A percentile compares a stretch with the other conserved stretches of the same genome.
These are phyloP conservation scores for Acanthamoeba castellanii DNA, from an alignment of 208 protist genomes.

Conservation along the genomic window DNA sequence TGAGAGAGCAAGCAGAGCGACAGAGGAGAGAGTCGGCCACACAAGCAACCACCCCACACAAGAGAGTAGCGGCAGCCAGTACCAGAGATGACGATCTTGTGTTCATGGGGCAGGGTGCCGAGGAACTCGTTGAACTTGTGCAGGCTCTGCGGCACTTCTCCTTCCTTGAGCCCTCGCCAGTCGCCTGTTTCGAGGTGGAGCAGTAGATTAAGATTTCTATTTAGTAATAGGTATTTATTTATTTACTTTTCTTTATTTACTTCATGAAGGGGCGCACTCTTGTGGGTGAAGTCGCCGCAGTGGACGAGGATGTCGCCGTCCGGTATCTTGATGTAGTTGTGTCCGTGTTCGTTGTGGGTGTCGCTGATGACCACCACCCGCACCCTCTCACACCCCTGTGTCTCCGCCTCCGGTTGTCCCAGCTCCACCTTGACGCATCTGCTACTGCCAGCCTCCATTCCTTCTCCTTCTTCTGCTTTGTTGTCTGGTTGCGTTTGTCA, in stretches of 20 bases:
- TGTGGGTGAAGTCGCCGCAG: constrained; percentile 60
- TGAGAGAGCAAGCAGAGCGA: too few species aligned
- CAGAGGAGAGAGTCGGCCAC: background rate
- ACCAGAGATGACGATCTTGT: constrained; percentile 65
- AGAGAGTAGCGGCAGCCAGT: background rate
- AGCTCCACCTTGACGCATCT: too few species aligned
- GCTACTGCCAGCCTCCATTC: too few species aligned
- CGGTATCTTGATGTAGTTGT: background rate
- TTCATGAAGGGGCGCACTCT: background rate
- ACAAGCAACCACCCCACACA: background rate
- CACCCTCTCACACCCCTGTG: background rate
- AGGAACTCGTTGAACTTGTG: constrained; percentile 15
- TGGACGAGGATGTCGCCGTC: constrained; percentile 70
- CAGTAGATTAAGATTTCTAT: too few species aligned
- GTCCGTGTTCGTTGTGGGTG: constrained; percentile 24
- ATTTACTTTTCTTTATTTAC: too few species aligned
- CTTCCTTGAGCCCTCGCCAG: background rate
- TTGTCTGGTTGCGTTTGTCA: too few species aligned
- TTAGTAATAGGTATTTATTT: too few species aligned
- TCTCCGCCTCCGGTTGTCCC: too few species aligned
- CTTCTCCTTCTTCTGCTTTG: too few species aligned
- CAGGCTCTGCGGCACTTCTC: background rate
- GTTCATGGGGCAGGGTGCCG: constrained; percentile 49
- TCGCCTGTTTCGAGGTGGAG: background rate
- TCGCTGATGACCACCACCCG: constrained; percentile 45